Conservation (phyloP, 768 basidiomycete species). For the Sporobolomyces phaffii region DNA sequence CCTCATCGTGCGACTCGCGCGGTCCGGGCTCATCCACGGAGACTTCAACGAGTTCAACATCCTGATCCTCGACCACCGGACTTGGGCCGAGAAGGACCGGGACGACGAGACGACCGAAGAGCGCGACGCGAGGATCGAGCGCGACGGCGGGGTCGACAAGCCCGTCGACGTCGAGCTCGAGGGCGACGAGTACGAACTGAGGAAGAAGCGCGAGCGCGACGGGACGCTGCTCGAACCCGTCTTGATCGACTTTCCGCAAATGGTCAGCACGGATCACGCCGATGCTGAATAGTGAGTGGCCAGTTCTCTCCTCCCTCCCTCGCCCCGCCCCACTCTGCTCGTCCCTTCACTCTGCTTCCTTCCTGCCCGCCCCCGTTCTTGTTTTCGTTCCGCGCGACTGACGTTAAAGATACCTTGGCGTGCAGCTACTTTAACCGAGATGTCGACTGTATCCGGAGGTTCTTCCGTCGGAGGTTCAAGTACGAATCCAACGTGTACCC, state of each 20-base stretch:
- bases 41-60: slow-evolving; percentile 99
- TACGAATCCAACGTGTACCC: slow-evolving; percentile 90
- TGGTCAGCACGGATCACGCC: slow-evolving; percentile 93
- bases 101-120: slow-evolving; percentile 37
- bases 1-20: slow-evolving; percentile 87
- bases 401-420: no score
- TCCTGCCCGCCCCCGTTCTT: no score
- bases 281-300: slow-evolving; percentile 84
- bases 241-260: slow-evolving; percentile 98
- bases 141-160: slow-evolving; percentile 19
- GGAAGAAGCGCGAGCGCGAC: slow-evolving; percentile 22
- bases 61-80: slow-evolving; percentile 62
- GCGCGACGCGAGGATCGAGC: slow-evolving; percentile 26
- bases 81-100: slow-evolving; percentile 34
- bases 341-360: no score
- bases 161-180: slow-evolving; percentile 32
- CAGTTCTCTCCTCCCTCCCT: neutral
- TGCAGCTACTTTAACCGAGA: slow-evolving; percentile 99
- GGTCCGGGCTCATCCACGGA: slow-evolving; percentile 91
- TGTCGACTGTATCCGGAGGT: slow-evolving; percentile 88
- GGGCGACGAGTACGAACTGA: slow-evolving; percentile 31
- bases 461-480: slow-evolving; percentile 82
- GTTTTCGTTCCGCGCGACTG: no score
- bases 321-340: neutral
- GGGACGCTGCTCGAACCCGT: slow-evolving; percentile 56